Evolutionary conservation across 768 basidiomycete species (phyloP).

Genomic region (Mycena filopes): DNA sequence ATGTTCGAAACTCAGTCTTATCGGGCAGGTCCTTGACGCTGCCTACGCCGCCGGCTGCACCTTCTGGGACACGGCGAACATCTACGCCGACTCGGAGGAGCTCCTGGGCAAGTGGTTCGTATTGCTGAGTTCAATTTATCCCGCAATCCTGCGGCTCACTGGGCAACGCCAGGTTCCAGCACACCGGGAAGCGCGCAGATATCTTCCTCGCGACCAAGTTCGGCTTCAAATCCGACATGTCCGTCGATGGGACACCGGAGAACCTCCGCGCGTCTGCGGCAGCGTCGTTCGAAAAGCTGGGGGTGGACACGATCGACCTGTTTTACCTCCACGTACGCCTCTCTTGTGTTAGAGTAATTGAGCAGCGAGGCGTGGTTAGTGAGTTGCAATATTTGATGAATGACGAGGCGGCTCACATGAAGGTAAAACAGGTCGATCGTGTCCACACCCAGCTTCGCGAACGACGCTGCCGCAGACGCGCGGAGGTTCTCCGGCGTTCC

Average conservation of each 20-base stretch:
- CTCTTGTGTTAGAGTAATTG: no score
- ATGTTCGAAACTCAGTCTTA: no score
- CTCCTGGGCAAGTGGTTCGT: no score
- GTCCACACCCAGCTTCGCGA: neutral
- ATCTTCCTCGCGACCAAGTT: constrained; percentile 64
- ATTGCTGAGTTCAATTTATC: no score
- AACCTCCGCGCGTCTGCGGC: neutral
- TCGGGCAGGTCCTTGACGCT: constrained; percentile 56
- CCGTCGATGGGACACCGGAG: neutral
- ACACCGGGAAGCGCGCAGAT: constrained; percentile 49
- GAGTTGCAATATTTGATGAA: no score
- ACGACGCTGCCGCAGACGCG: neutral
- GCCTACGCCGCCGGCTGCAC: constrained; percentile 54
- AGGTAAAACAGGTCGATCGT: neutral
- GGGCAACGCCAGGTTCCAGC: constrained; percentile 52
- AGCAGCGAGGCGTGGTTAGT: constrained; percentile 34
- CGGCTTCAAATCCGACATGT: constrained; percentile 38
- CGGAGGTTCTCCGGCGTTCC: neutral
- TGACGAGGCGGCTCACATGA: no score
- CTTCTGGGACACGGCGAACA: constrained; percentile 60
- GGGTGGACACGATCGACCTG: neutral
- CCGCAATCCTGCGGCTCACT: no score
- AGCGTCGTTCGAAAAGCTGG: neutral
- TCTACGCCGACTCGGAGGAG: constrained; percentile 58
- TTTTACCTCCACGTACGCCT: constrained; percentile 27